These are phyloP conservation scores for Kodamaea alishanica DNA, from an alignment of 1,139 yeast species.

Conservation along the genomic window DNA sequence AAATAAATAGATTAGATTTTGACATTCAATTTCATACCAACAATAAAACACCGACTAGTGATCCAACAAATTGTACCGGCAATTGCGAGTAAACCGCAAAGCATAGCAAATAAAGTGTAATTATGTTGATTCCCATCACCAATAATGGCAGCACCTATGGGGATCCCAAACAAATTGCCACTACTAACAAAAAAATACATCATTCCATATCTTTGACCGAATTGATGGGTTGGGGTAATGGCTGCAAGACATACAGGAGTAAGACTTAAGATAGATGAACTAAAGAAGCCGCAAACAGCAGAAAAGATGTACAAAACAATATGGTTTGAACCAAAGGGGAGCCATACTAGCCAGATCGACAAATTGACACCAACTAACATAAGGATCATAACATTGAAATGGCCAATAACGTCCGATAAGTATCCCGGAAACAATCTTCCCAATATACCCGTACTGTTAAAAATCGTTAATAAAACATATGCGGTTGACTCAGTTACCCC, in stretches of 20 bases:
- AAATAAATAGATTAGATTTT: constrained; percentile 20
- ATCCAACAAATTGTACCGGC: constrained; percentile 32
- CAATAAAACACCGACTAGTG: constrained; percentile 30
- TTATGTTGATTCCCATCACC: constrained; percentile 28
- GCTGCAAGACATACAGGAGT: constrained; percentile 41
- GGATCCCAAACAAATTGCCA: constrained; percentile 42
- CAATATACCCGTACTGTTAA: constrained; percentile 38
- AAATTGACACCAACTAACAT: constrained; percentile 32
- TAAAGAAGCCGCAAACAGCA: constrained; percentile 31
- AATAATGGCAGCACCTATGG: constrained; percentile 43
- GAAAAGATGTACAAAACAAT: constrained; percentile 35
- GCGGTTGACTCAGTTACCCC: constrained; percentile 37
- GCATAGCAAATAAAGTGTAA: constrained; percentile 33
- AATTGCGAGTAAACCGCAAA: constrained; percentile 32
- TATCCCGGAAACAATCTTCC: constrained; percentile 41
- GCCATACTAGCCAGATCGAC: constrained; percentile 34
- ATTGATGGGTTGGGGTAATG: constrained; percentile 35
- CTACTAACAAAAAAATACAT: constrained; percentile 37
- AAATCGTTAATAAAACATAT: constrained; percentile 34
- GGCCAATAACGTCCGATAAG: constrained; percentile 36
- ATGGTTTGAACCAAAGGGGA: constrained; percentile 36
- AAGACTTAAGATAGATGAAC: constrained; percentile 30
- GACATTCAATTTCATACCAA: constrained; percentile 30
- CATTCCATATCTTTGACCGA: constrained; percentile 43
- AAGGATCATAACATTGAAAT: constrained; percentile 36